phyloP scores from a whole-genome alignment of 331 rosid genomes.

The Cydonia oblonga region DNA sequence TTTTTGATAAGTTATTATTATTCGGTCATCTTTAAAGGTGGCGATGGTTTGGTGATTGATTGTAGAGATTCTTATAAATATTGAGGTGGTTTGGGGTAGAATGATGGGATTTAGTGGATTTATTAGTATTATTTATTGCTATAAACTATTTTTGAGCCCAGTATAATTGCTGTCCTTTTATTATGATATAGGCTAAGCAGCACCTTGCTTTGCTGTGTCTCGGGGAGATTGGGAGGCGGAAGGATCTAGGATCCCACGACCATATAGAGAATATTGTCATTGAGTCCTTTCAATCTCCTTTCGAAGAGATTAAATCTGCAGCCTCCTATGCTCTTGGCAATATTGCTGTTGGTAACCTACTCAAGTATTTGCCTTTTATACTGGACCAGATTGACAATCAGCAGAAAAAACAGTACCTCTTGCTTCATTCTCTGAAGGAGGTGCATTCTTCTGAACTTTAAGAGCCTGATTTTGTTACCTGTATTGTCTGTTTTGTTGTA shows the following conservation, averaged over 20 bases:
- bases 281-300: constrained; percentile 96
- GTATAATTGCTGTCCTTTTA: constrained; percentile 16
- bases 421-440: constrained; percentile 98
- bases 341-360: constrained; percentile 94
- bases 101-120: neutral
- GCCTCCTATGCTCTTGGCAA: constrained; percentile 99
- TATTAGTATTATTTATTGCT: neutral
- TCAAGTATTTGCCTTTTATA: constrained; percentile 94
- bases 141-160: neutral
- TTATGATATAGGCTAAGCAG: constrained; percentile 71
- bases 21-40: neutral
- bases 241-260: constrained; percentile 72
- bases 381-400: constrained; percentile 98
- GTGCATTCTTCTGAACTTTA: constrained; percentile 29
- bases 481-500: neutral
- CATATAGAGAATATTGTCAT: constrained; percentile 92
- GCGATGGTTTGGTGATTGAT: neutral
- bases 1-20: neutral
- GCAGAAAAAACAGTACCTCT: constrained; percentile 95
- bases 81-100: neutral
- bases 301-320: constrained; percentile 98
- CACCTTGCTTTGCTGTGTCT: constrained; percentile 90
- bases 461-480: neutral
- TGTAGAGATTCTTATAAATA: neutral
- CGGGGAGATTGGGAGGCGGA: constrained; percentile 98